phyloP scores from a whole-genome alignment of 2,329 filamentous ascomycete species.

The Colletotrichum caudatum region DNA sequence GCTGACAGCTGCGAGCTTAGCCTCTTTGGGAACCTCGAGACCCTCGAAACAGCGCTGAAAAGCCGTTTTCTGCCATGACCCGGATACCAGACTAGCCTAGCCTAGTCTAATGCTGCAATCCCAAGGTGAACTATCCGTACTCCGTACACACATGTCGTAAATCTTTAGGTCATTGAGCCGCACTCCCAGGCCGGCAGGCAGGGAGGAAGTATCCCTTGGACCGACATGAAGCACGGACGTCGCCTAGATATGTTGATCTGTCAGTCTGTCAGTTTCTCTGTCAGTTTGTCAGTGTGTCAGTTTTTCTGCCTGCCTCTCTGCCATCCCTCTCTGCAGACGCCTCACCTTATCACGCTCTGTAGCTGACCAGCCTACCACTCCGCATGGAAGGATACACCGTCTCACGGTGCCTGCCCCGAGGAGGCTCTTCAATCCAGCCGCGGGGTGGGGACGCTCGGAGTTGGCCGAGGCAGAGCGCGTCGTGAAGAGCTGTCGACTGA shows the following conservation, averaged over 20 bases:
- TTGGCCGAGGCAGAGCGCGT: slow-evolving; percentile 27
- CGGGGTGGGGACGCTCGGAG: slow-evolving; percentile 29
- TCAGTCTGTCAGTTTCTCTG: not conserved
- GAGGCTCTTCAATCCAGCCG: not conserved
- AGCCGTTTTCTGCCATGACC: not conserved
- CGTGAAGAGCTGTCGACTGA: not conserved
- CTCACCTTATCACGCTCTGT: not conserved
- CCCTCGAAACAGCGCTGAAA: slow-evolving; percentile 4
- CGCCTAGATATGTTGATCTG: not conserved
- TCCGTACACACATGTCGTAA: not conserved
- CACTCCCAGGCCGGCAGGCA: not conserved
- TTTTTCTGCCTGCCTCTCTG: no score
- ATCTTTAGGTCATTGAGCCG: not conserved
- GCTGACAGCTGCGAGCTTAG: slow-evolving; percentile 34
- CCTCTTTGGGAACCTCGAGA: slow-evolving; percentile 23
- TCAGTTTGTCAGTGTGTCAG: not conserved
- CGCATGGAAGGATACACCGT: not conserved
- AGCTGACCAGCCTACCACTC: not conserved
- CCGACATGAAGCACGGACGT: not conserved
- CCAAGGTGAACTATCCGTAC: not conserved
- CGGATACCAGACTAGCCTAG: not conserved
- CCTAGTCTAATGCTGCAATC: not conserved
- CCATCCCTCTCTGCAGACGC: not conserved
- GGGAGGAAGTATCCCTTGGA: not conserved
- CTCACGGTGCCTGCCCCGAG: slow-evolving; percentile 15